These are phyloP conservation scores for Lipomyces mesembrius DNA, from an alignment of 805 yeast species.

Conservation along the genomic window DNA sequence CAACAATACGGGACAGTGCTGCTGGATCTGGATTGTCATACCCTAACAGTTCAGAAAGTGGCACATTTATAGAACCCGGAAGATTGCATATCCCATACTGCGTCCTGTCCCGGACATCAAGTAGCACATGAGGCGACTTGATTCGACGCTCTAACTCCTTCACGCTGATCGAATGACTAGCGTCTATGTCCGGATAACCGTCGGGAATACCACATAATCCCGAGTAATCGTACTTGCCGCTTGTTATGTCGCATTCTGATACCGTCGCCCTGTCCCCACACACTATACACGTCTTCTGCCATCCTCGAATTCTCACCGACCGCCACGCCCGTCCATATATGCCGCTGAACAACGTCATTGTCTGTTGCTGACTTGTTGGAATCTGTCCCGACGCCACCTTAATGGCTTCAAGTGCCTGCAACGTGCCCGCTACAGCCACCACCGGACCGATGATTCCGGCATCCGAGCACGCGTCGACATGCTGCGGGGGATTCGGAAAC, in stretches of 20 bases:
- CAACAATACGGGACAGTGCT: constrained; percentile 30
- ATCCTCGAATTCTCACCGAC: constrained; percentile 77
- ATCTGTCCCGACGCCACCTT: constrained; percentile 66
- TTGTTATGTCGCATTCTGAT: constrained; percentile 52
- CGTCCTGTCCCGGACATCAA: constrained; percentile 82
- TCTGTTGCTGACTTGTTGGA: constrained; percentile 60
- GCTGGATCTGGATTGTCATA: constrained; percentile 39
- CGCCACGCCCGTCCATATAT: constrained; percentile 61
- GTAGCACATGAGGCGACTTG: constrained; percentile 44
- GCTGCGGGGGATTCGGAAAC: constrained; percentile 86
- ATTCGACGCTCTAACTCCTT: constrained; percentile 45
- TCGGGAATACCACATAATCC: constrained; percentile 73
- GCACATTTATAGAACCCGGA: constrained; percentile 64
- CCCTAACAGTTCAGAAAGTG: constrained; percentile 56
- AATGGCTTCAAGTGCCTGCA: constrained; percentile 87
- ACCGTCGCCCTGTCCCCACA: constrained; percentile 65
- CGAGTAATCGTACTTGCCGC: constrained; percentile 61
- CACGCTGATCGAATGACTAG: constrained; percentile 55
- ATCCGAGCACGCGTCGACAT: constrained; percentile 84
- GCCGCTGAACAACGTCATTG: constrained; percentile 66
- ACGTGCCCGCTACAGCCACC: constrained; percentile 86
- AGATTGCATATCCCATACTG: constrained; percentile 74
- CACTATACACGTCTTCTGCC: constrained; percentile 61
- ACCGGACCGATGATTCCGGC: constrained; percentile 96
- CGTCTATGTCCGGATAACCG: constrained; percentile 52